phyloP scores from a whole-genome alignment of 108 stramenopile genomes.

The Discostella stelligeroides region DNA sequence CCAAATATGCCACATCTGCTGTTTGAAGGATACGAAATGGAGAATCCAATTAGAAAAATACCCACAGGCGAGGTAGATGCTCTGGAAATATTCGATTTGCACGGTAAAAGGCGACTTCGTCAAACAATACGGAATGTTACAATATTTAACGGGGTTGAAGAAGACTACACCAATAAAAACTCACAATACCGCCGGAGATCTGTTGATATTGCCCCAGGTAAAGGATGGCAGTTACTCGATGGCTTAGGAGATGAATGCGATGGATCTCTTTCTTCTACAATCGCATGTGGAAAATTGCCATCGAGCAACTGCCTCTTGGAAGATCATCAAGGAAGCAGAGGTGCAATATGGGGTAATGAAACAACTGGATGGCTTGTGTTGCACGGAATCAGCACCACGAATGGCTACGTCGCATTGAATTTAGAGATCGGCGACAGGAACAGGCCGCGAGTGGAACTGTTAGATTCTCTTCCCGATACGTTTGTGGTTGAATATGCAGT shows the following conservation, averaged over 20 bases:
- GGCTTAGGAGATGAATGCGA: slow-evolving; percentile 72
- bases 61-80: slow-evolving; percentile 66
- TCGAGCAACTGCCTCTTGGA: slow-evolving; percentile 60
- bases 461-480: slow-evolving; percentile 51
- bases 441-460: slow-evolving; percentile 15
- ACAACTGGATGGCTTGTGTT: slow-evolving; percentile 78
- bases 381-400: slow-evolving; percentile 52
- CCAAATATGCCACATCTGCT: slow-evolving; percentile 46
- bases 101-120: slow-evolving; percentile 17
- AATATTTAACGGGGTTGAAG: not conserved
- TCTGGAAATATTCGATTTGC: slow-evolving; percentile 53
- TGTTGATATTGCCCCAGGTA: slow-evolving; percentile 58
- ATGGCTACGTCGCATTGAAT: slow-evolving; percentile 75
- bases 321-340: slow-evolving; percentile 75
- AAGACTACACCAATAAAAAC: slow-evolving; percentile 4
- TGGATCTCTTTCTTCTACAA: slow-evolving; percentile 57
- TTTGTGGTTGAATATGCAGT: slow-evolving; percentile 76
- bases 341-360: slow-evolving; percentile 68
- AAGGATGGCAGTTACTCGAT: slow-evolving; percentile 66
- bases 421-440: slow-evolving; percentile 49
- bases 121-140: slow-evolving; percentile 2
- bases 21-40: slow-evolving; percentile 68
- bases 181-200: slow-evolving; percentile 18
- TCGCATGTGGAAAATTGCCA: slow-evolving; percentile 48
- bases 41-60: slow-evolving; percentile 53